A percentile compares a stretch with the other conserved stretches of the same genome.
phyloP scores from a whole-genome alignment of 2,329 filamentous ascomycete species.

The Colletotrichum paranaense region DNA sequence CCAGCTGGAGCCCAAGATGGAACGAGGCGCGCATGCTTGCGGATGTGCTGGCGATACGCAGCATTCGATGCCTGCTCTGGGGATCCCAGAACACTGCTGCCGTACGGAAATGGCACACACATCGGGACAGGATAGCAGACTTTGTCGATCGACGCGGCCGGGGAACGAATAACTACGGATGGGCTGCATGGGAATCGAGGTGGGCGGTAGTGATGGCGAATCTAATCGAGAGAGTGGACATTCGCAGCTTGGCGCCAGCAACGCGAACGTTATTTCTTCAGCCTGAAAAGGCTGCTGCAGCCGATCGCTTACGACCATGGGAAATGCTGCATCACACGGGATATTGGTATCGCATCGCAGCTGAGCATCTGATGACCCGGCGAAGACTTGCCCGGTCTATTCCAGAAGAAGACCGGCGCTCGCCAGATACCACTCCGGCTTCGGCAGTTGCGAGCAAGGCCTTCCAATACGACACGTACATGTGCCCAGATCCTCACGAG shows the following conservation, averaged over 20 bases:
- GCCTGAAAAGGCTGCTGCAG: constrained; percentile 68
- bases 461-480: constrained; percentile 73
- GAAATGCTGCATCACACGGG: constrained; percentile 74
- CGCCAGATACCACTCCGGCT: constrained; percentile 60
- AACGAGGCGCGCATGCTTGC: constrained; percentile 91
- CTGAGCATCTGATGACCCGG: constrained; percentile 65
- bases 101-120: constrained; percentile 82
- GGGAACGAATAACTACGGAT: constrained; percentile 90
- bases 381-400: constrained; percentile 66
- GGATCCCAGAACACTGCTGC: constrained; percentile 82
- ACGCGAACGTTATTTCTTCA: constrained; percentile 60
- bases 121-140: constrained; percentile 78
- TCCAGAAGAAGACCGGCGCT: constrained; percentile 67
- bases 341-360: constrained; percentile 74
- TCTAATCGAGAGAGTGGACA: constrained; percentile 64
- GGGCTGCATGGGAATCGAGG: constrained; percentile 91
- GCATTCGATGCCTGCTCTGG: constrained; percentile 86
- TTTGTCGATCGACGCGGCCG: constrained; percentile 86
- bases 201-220: constrained; percentile 74
- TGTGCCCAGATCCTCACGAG: constrained; percentile 72
- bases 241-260: constrained; percentile 60
- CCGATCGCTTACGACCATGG: constrained; percentile 71
- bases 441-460: constrained; percentile 60
- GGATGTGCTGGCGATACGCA: constrained; percentile 83
- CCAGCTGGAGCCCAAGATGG: constrained; percentile 90